phyloP scores from a whole-genome alignment of 805 yeast genomes.

The Teunomyces kruisii region DNA sequence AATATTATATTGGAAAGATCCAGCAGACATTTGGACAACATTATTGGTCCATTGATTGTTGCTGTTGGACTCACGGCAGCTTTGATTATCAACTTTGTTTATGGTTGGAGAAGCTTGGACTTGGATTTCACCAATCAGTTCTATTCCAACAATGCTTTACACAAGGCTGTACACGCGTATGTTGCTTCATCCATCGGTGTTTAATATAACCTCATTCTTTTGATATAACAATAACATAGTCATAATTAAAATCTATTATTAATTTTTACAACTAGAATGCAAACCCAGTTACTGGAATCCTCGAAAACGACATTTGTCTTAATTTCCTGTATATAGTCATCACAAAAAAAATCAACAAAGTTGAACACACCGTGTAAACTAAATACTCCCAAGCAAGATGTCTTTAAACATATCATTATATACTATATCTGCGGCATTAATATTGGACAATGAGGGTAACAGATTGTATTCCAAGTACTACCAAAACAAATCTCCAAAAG shows the following conservation, averaged over 20 bases:
- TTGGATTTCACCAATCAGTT: conserved; percentile 27
- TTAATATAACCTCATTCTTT: not conserved
- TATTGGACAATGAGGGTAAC: conserved; percentile 79
- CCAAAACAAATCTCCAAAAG: conserved; percentile 52
- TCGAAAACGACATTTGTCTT: no score
- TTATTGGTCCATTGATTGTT: conserved; percentile 83
- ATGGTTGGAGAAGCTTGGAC: conserved; percentile 46
- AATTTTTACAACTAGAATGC: no score
- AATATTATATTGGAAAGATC: conserved; percentile 75
- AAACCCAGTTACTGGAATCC: no score
- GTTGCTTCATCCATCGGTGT: conserved; percentile 18
- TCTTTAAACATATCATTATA: conserved; percentile 65
- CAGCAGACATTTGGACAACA: conserved; percentile 84
- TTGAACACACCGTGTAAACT: conserved; percentile 6
- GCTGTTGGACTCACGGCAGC: conserved; percentile 68
- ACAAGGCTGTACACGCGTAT: conserved; percentile 34
- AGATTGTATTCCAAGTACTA: conserved; percentile 86
- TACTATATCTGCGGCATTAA: conserved; percentile 75
- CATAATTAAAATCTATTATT: not conserved
- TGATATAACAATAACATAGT: not conserved
- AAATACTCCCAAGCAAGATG: conserved; percentile 19
- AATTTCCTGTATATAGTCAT: not conserved
- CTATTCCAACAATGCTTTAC: conserved; percentile 31
- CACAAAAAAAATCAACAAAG: conserved; percentile 3
- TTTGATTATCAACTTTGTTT: conserved; percentile 67